Base-by-base conservation (phyloP, 345 rosid species). In the Gynandropsis gynandra region DNA sequence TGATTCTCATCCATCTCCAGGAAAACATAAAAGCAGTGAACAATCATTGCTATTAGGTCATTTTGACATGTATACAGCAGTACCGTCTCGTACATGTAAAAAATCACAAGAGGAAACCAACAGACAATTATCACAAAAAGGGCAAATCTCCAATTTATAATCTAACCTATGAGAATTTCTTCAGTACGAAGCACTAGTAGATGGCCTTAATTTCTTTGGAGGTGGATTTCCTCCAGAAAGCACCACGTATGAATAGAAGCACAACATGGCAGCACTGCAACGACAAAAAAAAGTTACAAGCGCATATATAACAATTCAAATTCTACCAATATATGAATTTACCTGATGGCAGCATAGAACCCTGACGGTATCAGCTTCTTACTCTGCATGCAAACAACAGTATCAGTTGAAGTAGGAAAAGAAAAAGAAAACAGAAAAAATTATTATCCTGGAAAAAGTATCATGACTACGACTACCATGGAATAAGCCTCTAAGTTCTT, bases 201-300 rank as follows among this genome's bases (percentile, higher is more conserved):
- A 54, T 33, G 71, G 56, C 42, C 78, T 85, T 78, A 68, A 61
- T 75, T 88, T 85, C 76, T 82, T 88, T 46, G 97, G 99, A 27
- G 95, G 95, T 21, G 97, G 99, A 54, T 93, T 88, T 52, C 99
- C 99, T 54, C 99, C 97, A 1, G 97, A 78, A 32, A 81, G 47
- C 67, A 85, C 63, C 66, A 92, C 95, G 52, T 88, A 76, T 0
- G 67, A 61, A 58, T 81, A 93, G 77, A 88, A 88, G 67, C 76
- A 81, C 47, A 87, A 66, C 97, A 88, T 92, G 21, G 76, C 78
- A 58, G 85, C 86, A 78, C 98, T 92, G 78, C 51, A 38, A 42
- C n/a, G 33, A 21, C 37, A 42, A 14, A 57, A 36, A 17, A 34
- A 24, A 24, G 29, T 24, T 24, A 24, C 2, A 24, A 2, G 29